Conservation (phyloP, 148 eudicot species). For the Rhododendron ferrugineum region DNA sequence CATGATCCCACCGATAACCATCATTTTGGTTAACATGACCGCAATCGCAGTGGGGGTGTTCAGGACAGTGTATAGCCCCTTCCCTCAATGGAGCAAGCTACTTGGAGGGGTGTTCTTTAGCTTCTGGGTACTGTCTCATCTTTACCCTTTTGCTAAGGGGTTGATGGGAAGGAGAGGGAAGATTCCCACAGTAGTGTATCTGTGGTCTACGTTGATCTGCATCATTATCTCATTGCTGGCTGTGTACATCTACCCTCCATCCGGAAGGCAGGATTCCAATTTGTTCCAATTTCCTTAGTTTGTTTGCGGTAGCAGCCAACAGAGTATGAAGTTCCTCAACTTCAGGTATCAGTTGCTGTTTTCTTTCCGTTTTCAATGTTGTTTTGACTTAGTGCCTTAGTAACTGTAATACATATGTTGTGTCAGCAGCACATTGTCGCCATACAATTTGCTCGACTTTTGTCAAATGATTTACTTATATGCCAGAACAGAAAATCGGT, state of each 20-base stretch:
- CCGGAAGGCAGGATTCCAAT: constrained; percentile 38
- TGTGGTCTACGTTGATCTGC: constrained; percentile 81
- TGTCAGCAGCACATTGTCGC: background rate
- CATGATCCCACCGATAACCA: constrained; percentile 90
- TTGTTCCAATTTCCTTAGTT: constrained; percentile 51
- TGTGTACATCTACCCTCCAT: constrained; percentile 77
- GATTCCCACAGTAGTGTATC: constrained; percentile 75
- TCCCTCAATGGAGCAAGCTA: constrained; percentile 95
- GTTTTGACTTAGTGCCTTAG: background rate
- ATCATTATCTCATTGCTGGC: constrained; percentile 72
- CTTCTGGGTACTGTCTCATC: constrained; percentile 94
- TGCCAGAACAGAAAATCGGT: background rate
- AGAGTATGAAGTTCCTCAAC: constrained; percentile 36
- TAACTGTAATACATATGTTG: background rate
- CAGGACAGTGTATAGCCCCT: constrained; percentile 86
- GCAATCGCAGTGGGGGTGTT: constrained; percentile 74
- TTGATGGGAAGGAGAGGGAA: constrained; percentile 82
- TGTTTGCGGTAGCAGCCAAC: background rate
- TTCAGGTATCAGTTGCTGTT: constrained; percentile 6
- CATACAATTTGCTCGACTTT: background rate
- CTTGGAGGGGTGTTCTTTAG: constrained; percentile 95
- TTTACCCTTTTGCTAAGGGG: constrained; percentile 92
- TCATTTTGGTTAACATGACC: constrained; percentile 72
- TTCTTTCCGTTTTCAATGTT: background rate
- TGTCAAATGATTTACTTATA: background rate